Base-by-base conservation (phyloP, 2,329 filamentous ascomycete genomes). In the Ambrosiella xylebori region DNA sequence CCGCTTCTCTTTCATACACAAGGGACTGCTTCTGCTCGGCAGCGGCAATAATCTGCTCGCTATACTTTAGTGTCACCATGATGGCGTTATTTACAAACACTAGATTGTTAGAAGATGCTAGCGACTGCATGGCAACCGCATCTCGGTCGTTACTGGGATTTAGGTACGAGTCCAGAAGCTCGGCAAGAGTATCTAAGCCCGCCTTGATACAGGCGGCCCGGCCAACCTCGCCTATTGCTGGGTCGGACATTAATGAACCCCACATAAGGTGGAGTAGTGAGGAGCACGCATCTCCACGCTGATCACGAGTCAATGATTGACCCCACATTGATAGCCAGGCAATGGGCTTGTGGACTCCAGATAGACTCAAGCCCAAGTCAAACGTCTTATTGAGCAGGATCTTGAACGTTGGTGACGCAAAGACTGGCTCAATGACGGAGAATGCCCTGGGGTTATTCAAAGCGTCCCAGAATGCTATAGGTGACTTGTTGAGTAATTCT, bases 401-500 rank as follows among this genome's bases (percentile, higher is more conserved):
- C 39, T 76, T 76, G 64, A 86, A 81, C 2, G 79, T 75, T 7
- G 83, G 82, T 61, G 85, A 89, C 60, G 78, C 80, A 64, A 93
- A 87, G 49, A 95, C 79, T 62, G 89, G 79, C 66, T 96, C 89
- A n/a, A 88, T 81, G 53, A 97, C 81, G 39, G 84, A 81, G 47
- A 83, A 82, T 2, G 88, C 85, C 0, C 86, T 85, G 55, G 91
- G 87, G 37, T 88, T 80, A 55, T 86, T 84, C 71, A 95, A 84
- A 1, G 88, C 84, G 64, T 88, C 85, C 91, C 91, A 96, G 64
- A 96, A 93, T 50, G 86, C 85, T 57, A 78, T 79, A 0, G 88
- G 78, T 0, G 87, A 85, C 64, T 86, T 89, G 62, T 83, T 78
- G 56, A 96, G 73, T 13, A 96, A 76, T 11, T 74, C 74, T 50